Evolutionary conservation across 805 yeast genomes (phyloP).

Genomic region (Yamadazyma paraphyllophila): DNA sequence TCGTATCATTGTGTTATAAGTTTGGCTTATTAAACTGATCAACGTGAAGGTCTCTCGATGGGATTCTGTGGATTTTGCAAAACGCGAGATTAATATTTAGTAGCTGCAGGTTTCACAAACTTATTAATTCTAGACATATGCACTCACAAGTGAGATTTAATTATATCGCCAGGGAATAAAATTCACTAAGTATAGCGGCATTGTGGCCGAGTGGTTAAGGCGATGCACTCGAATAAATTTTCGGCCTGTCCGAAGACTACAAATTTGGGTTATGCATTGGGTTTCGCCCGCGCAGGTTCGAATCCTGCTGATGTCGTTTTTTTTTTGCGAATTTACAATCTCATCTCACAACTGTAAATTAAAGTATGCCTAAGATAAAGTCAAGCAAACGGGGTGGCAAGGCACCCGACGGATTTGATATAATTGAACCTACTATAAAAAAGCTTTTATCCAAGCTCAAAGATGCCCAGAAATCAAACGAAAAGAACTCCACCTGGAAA

Average conservation of each 20-base stretch:
- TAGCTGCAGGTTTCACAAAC: too few species aligned
- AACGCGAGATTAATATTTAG: too few species aligned
- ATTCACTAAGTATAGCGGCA: constrained; percentile 7
- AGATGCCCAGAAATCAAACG: constrained; percentile 43
- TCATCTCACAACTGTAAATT: background rate
- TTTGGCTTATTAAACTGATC: too few species aligned
- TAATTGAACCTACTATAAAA: constrained; percentile 61
- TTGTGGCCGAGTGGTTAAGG: constrained; percentile 45
- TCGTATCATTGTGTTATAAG: too few species aligned
- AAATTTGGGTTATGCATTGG: constrained; percentile 31
- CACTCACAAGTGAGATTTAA: too few species aligned
- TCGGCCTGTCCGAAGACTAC: background rate
- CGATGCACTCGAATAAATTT: constrained; percentile 36
- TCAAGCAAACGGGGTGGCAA: constrained; percentile 41
- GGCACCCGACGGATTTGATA: constrained; percentile 75
- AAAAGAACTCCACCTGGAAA: constrained; percentile 65
- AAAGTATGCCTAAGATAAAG: constrained; percentile 45
- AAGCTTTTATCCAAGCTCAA: constrained; percentile 60
- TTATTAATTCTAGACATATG: too few species aligned
- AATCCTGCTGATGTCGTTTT: constrained; percentile 45
- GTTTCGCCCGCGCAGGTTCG: constrained; percentile 47
- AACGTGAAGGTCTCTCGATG: too few species aligned
- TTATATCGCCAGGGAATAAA: background rate
- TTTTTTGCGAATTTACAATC: constrained; percentile 14
- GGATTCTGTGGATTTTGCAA: too few species aligned